Conservation (phyloP, 2,329 filamentous ascomycete genomes). For the Neofusicoccum ribis region DNA sequence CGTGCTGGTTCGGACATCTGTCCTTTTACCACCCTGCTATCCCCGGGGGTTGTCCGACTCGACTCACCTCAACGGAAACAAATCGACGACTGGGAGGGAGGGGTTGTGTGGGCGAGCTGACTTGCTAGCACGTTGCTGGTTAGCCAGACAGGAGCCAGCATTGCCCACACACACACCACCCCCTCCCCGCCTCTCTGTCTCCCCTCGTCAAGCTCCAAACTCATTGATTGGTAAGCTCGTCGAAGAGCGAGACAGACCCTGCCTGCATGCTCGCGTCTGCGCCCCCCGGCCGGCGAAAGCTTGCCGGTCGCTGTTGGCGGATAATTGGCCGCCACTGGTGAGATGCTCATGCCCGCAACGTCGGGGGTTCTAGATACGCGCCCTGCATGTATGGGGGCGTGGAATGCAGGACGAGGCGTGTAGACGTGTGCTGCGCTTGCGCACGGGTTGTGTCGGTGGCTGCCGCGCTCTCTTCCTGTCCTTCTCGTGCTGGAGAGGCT, state of each 20-base stretch:
- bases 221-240: conserved; percentile 10
- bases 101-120: background rate
- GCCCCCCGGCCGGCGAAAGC: background rate
- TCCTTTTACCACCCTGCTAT: background rate
- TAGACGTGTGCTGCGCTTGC: background rate
- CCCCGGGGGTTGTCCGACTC: background rate
- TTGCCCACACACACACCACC: background rate
- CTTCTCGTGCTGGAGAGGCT: background rate
- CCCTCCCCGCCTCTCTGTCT: background rate
- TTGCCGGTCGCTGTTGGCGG: background rate
- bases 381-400: background rate
- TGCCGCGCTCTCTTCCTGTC: background rate
- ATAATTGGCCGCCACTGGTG: background rate
- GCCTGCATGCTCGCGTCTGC: background rate
- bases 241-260: background rate
- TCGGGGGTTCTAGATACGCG: background rate
- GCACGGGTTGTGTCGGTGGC: background rate
- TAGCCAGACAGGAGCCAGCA: background rate
- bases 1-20: background rate
- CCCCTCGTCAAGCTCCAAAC: background rate
- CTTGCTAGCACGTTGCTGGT: background rate
- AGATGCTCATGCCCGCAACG: background rate
- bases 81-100: background rate
- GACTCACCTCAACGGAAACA: conserved; percentile 8
- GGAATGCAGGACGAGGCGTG: background rate